Conservation (phyloP, 2,329 filamentous ascomycete species). For the Cladophialophora yegresii region DNA sequence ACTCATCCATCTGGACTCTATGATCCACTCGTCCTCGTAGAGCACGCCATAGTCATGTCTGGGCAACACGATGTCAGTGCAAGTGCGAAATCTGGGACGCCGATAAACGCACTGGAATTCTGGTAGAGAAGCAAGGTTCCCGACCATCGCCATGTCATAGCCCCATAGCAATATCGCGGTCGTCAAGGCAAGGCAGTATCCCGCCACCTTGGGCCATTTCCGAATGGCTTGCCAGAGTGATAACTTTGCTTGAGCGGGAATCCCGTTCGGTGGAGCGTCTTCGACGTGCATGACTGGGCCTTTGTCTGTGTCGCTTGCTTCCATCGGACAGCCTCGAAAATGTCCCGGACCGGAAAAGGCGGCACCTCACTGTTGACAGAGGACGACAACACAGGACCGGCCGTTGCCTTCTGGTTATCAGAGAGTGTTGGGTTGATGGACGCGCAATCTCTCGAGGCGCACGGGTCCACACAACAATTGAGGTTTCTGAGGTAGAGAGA, state of each 20-base stretch:
- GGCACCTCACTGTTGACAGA: background rate
- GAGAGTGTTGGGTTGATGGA: background rate
- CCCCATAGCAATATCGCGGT: slow-evolving; percentile 40
- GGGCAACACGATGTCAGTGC: background rate
- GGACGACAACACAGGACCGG: background rate
- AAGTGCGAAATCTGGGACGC: background rate
- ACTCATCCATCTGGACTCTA: slow-evolving; percentile 50
- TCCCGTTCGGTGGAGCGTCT: background rate
- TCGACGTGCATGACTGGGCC: background rate
- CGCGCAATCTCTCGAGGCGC: slow-evolving; percentile 3
- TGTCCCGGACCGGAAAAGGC: background rate
- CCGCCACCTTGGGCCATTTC: slow-evolving; percentile 26
- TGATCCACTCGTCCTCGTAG: slow-evolving; percentile 41
- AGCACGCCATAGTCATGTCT: slow-evolving; percentile 42
- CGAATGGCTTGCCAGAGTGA: slow-evolving; percentile 18
- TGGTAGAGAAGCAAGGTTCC: slow-evolving; percentile 38
- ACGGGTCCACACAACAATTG: background rate
- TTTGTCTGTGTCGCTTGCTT: background rate
- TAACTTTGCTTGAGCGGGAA: background rate
- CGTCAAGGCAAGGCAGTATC: slow-evolving; percentile 24
- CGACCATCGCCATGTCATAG: slow-evolving; percentile 41
- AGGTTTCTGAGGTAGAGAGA: background rate
- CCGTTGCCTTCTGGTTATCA: background rate
- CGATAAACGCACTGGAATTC: slow-evolving; percentile 35
- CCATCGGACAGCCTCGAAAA: background rate